Conservation (phyloP, 257 asterid genomes). For the Salvia miltiorrhiza region DNA sequence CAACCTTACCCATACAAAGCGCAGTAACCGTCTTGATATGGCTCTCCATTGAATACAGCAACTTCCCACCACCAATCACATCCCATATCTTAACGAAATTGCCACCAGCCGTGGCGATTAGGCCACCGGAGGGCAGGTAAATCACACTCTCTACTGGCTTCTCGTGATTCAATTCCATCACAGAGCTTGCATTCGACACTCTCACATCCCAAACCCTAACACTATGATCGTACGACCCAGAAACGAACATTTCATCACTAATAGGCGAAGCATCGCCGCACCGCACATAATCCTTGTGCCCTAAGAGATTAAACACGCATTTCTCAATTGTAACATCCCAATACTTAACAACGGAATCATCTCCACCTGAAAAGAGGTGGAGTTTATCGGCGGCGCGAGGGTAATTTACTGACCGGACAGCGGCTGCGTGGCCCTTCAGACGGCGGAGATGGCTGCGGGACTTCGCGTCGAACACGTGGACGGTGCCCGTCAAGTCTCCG, state of each 20-base stretch:
- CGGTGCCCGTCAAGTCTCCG: slow-evolving; percentile 68
- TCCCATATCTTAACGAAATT: slow-evolving; percentile 90
- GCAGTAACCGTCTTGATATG: slow-evolving; percentile 87
- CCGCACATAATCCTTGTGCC: slow-evolving; percentile 88
- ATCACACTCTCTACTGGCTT: slow-evolving; percentile 88
- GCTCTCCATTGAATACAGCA: slow-evolving; percentile 83
- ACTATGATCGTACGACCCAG: slow-evolving; percentile 83
- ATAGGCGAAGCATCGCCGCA: slow-evolving; percentile 82
- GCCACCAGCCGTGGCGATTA: slow-evolving; percentile 87
- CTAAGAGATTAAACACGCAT: slow-evolving; percentile 45
- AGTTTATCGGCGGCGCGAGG: slow-evolving; percentile 70
- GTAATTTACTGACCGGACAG: slow-evolving; percentile 59
- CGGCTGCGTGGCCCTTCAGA: slow-evolving; percentile 65
- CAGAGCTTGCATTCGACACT: slow-evolving; percentile 43
- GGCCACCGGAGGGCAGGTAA: slow-evolving; percentile 84
- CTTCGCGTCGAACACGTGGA: slow-evolving; percentile 73
- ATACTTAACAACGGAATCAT: slow-evolving; percentile 84
- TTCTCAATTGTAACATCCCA: slow-evolving; percentile 82
- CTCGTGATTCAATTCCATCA: slow-evolving; percentile 76
- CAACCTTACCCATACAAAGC: slow-evolving; percentile 68
- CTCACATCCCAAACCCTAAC: slow-evolving; percentile 87
- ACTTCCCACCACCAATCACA: slow-evolving; percentile 84
- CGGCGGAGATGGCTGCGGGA: slow-evolving; percentile 60
- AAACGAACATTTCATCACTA: slow-evolving; percentile 76
- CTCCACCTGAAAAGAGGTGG: slow-evolving; percentile 84